Evolutionary conservation across 2,329 filamentous ascomycete species (phyloP).

Genomic region (Stachybotrys chartarum): DNA sequence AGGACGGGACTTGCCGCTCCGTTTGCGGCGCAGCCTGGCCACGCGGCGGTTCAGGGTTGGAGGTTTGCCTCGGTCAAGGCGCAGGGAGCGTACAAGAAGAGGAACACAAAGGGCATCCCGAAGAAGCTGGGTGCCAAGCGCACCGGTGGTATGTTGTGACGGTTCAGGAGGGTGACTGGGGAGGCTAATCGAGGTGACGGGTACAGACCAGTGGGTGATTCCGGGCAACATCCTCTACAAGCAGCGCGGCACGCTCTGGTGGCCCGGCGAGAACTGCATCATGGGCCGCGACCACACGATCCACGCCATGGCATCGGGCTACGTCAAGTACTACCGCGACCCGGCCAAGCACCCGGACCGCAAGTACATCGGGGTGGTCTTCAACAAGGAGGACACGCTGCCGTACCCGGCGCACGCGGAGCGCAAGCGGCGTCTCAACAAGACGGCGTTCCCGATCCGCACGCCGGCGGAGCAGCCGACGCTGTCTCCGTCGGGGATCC

Average conservation of each 20-base stretch:
- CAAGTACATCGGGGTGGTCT: conserved; percentile 91
- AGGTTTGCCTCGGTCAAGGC: conserved; percentile 54
- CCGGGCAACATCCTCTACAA: conserved; percentile 98
- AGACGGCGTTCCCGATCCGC: conserved; percentile 49
- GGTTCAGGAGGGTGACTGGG: background rate
- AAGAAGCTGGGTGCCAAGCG: conserved; percentile 96
- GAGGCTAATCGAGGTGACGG: conserved; percentile 4
- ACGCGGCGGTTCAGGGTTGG: conserved; percentile 38
- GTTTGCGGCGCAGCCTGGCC: conserved; percentile 22
- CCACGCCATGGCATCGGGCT: conserved; percentile 76
- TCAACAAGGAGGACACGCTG: conserved; percentile 72
- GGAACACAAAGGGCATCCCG: conserved; percentile 50
- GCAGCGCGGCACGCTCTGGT: conserved; percentile 92
- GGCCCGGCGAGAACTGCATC: conserved; percentile 87
- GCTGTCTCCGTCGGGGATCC: conserved; percentile 43
- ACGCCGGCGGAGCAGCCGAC: conserved; percentile 26
- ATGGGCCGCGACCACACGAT: conserved; percentile 97
- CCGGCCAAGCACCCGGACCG: conserved; percentile 73
- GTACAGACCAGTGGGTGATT: conserved; percentile 78
- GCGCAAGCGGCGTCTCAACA: conserved; percentile 67
- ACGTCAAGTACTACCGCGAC: conserved; percentile 95
- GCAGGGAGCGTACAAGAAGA: conserved; percentile 62
- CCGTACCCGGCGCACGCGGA: conserved; percentile 70
- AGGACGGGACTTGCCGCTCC: conserved; percentile 15
- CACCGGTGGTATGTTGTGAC: conserved; percentile 61